These are phyloP conservation scores for Alternaria incomplexa DNA, from an alignment of 2,329 filamentous ascomycete species.

Conservation along the genomic window DNA sequence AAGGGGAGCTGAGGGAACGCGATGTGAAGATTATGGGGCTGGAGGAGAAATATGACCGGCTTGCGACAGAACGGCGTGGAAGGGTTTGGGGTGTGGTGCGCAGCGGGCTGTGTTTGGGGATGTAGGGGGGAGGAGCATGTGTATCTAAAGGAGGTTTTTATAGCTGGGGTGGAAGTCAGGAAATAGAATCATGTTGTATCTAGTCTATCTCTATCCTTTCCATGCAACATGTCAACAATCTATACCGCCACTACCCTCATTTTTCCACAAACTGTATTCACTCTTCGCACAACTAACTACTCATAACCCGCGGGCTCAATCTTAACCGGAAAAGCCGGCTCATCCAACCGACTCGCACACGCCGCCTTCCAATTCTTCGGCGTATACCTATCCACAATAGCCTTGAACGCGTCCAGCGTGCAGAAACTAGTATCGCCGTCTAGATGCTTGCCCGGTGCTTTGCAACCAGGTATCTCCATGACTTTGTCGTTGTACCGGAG, in stretches of 20 bases:
- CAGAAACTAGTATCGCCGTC: conserved; percentile 88
- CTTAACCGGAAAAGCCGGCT: conserved; percentile 57
- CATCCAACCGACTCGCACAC: conserved; percentile 65
- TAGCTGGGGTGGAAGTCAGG: not conserved
- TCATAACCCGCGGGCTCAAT: conserved; percentile 44
- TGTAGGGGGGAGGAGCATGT: not conserved
- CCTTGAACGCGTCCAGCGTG: conserved; percentile 91
- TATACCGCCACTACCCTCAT: not conserved
- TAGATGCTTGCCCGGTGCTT: conserved; percentile 76
- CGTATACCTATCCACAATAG: conserved; percentile 88
- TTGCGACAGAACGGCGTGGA: not conserved
- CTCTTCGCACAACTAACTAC: not conserved
- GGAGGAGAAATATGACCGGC: not conserved
- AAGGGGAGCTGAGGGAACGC: not conserved
- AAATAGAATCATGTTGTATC: not conserved
- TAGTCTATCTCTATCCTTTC: not conserved
- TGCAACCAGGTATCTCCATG: conserved; percentile 83
- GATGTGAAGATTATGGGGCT: not conserved
- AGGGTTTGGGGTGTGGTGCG: not conserved
- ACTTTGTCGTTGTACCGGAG: conserved; percentile 89
- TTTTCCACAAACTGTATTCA: too few relatives aligned
- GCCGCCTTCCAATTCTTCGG: conserved; percentile 77
- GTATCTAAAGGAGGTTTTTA: fast-evolving
- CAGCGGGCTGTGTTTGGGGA: not conserved
- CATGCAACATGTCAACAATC: too few relatives aligned